Percentiles rank a stretch among this genome's conserved stretches.
Evolutionary conservation across 352 stramenopile genomes (phyloP).

Genomic region (Phytophthora sansomeana): DNA sequence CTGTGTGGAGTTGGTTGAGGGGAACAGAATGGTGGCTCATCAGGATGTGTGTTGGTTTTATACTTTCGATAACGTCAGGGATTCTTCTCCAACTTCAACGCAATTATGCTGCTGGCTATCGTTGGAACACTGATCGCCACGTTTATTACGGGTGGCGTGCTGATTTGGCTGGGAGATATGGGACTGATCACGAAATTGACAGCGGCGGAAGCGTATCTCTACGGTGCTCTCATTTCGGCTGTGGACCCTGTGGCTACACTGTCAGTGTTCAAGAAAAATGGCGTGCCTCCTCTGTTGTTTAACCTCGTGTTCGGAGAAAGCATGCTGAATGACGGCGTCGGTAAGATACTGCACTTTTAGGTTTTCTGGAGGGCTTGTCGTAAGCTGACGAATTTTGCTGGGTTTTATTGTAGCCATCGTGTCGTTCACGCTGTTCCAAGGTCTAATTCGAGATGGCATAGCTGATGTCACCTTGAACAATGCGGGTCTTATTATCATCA

Average conservation of each 20-base stretch:
- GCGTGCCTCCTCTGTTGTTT: constrained; percentile 89
- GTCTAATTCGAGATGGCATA: constrained; percentile 77
- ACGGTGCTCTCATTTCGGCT: constrained; percentile 93
- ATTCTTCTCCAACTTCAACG: constrained; percentile 90
- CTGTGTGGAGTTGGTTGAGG: constrained; percentile 1
- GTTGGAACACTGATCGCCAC: constrained; percentile 83
- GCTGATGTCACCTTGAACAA: constrained; percentile 78
- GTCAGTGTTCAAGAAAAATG: constrained; percentile 94
- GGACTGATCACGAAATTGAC: constrained; percentile 82
- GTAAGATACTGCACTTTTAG: constrained; percentile 30
- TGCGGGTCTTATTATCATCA: constrained; percentile 77
- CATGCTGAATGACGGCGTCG: constrained; percentile 95
- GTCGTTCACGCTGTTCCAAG: constrained; percentile 84
- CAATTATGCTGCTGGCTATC: constrained; percentile 85
- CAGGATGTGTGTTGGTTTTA: constrained; percentile 16
- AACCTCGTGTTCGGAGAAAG: constrained; percentile 97
- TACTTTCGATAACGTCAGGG: constrained; percentile 43
- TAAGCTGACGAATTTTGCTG: constrained; percentile 4
- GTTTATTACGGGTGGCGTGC: constrained; percentile 79
- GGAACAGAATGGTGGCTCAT: constrained; percentile 10
- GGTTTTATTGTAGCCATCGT: constrained; percentile 66
- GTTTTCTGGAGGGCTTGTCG: background rate
- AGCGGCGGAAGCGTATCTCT: constrained; percentile 91
- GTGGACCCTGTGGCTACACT: constrained; percentile 95
- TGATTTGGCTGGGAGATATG: constrained; percentile 80